phyloP scores from a whole-genome alignment of 1,139 yeast genomes.

The Suhomyces taliae region DNA sequence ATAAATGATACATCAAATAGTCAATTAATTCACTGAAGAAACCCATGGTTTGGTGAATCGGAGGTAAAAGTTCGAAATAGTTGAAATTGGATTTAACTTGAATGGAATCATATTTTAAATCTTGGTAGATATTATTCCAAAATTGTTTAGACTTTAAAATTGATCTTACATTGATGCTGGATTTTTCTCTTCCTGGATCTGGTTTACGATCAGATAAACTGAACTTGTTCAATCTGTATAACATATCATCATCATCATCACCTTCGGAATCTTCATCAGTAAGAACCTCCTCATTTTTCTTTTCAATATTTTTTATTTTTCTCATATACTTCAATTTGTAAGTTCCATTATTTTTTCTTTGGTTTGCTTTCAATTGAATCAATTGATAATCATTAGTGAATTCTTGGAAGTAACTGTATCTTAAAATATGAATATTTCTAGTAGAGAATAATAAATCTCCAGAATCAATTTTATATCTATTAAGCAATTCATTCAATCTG shows the following conservation, averaged over 20 bases:
- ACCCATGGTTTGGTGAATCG: slow-evolving; percentile 22
- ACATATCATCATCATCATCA: slow-evolving; percentile 10
- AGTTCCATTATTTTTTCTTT: slow-evolving; percentile 9
- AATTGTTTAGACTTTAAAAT: slow-evolving; percentile 26
- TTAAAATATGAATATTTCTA: slow-evolving; percentile 22
- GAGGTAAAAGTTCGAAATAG: slow-evolving; percentile 32
- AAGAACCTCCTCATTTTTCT: slow-evolving; percentile 1
- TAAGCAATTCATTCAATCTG: slow-evolving; percentile 19
- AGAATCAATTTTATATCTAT: slow-evolving; percentile 15
- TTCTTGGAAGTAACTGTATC: slow-evolving; percentile 29
- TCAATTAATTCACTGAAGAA: slow-evolving; percentile 34
- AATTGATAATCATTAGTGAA: slow-evolving; percentile 16
- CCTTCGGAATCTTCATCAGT: slow-evolving; percentile 10
- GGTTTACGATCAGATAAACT: slow-evolving; percentile 4
- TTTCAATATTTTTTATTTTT: slow-evolving; percentile 13
- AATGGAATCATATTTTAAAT: slow-evolving; percentile 27
- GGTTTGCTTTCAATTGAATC: slow-evolving; percentile 11
- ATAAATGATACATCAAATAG: slow-evolving; percentile 27
- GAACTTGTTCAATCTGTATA: slow-evolving; percentile 7
- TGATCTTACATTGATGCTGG: slow-evolving; percentile 5
- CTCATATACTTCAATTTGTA: slow-evolving; percentile 22
- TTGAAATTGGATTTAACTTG: slow-evolving; percentile 19
- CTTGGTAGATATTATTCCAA: slow-evolving; percentile 39
- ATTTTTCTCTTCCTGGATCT: neutral
- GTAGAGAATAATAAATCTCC: slow-evolving; percentile 19